Percentiles rank a stretch among this genome's conserved stretches.
phyloP scores from a whole-genome alignment of 805 yeast genomes.

The Ogataea paraovalis region DNA sequence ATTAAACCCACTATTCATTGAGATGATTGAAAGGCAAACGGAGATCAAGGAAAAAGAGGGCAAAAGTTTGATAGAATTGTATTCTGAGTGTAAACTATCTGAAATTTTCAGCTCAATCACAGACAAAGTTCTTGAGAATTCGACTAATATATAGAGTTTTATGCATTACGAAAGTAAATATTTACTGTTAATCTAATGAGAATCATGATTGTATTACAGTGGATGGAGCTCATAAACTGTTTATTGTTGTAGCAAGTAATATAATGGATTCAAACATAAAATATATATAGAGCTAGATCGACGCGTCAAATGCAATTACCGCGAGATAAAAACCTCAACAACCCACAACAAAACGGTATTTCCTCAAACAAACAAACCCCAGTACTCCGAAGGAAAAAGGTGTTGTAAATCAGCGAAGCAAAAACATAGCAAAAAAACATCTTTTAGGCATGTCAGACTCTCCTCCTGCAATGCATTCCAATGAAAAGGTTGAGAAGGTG shows the following conservation, averaged over 20 bases:
- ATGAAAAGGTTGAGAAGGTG: background rate
- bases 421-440: no score
- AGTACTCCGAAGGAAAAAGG: no score
- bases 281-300: no score
- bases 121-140: slow-evolving; percentile 28
- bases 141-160: background rate
- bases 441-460: no score
- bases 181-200: background rate
- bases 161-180: background rate
- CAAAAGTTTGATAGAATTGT: slow-evolving; percentile 34
- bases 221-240: no score
- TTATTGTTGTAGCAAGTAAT: no score
- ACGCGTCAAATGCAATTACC: no score
- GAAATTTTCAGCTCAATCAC: slow-evolving; percentile 47
- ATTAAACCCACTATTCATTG: slow-evolving; percentile 87
- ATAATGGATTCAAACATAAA: no score
- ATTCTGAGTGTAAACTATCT: slow-evolving; percentile 34
- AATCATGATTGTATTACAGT: background rate
- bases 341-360: no score
- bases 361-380: no score
- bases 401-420: no score
- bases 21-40: slow-evolving; percentile 75
- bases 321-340: no score
- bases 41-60: slow-evolving; percentile 50
- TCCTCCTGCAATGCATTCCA: background rate